phyloP scores from a whole-genome alignment of 495 filamentous ascomycete species.

The Podospora pseudocomata region DNA sequence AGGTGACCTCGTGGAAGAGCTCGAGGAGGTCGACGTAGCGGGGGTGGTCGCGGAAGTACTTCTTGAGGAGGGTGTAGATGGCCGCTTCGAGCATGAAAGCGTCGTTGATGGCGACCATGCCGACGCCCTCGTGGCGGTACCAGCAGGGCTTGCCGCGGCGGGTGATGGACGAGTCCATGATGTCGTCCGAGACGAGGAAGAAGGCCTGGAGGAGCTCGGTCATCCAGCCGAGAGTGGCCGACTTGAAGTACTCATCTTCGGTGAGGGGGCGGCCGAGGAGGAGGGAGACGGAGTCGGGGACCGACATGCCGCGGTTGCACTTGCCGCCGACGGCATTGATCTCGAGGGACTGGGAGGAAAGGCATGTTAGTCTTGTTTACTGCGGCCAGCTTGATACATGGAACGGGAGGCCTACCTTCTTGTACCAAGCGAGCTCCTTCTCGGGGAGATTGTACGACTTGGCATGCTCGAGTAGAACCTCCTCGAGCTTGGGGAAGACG shows the following conservation, averaged over 20 bases:
- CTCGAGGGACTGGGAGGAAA: slow-evolving; percentile 59
- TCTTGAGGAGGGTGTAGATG: slow-evolving; percentile 90
- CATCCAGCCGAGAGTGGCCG: slow-evolving; percentile 89
- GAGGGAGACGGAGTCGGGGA: slow-evolving; percentile 81
- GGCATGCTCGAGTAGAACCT: slow-evolving; percentile 71
- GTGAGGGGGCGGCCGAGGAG: slow-evolving; percentile 69
- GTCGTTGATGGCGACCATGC: slow-evolving; percentile 96
- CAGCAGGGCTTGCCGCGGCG: slow-evolving; percentile 92
- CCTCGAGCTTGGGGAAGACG: slow-evolving; percentile 74
- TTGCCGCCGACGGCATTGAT: slow-evolving; percentile 91
- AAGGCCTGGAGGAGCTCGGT: slow-evolving; percentile 97
- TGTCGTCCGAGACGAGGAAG: slow-evolving; percentile 98
- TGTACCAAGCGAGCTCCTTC: slow-evolving; percentile 81
- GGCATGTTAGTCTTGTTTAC: slow-evolving; percentile 23
- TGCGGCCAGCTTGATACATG: not conserved
- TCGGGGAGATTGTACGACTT: slow-evolving; percentile 76
- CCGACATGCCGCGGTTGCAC: slow-evolving; percentile 97
- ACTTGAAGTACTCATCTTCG: slow-evolving; percentile 75
- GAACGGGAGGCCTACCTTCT: slow-evolving; percentile 57
- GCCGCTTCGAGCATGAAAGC: slow-evolving; percentile 89
- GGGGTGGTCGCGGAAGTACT: slow-evolving; percentile 81
- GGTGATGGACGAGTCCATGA: slow-evolving; percentile 94
- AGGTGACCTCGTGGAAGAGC: slow-evolving; percentile 90
- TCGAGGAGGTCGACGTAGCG: slow-evolving; percentile 87
- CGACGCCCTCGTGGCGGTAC: slow-evolving; percentile 83